Conservation (phyloP, 139 green algal genomes). For the Monoraphidium neglectum region DNA sequence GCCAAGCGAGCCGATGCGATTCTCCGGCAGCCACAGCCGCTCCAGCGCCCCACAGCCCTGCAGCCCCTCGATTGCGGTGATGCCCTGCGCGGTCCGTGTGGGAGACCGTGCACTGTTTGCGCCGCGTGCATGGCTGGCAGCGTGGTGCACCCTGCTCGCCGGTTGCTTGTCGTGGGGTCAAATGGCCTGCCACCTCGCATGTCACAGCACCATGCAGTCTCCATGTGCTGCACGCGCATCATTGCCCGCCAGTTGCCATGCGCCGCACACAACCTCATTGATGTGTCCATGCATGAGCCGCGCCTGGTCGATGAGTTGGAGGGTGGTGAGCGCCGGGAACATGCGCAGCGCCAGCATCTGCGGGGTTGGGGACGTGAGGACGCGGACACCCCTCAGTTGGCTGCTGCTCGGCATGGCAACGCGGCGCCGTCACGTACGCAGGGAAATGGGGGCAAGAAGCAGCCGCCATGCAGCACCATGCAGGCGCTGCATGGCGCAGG, state of each 20-base stretch:
- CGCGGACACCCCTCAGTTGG: neutral
- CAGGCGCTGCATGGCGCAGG: no score
- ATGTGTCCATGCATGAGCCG: neutral
- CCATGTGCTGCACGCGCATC: neutral
- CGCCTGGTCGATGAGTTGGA: conserved; percentile 52
- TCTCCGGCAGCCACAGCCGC: conserved; percentile 72
- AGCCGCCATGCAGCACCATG: no score
- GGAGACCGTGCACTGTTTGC: neutral
- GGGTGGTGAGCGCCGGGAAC: conserved; percentile 25
- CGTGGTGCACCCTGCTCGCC: neutral
- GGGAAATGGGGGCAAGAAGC: conserved; percentile 37
- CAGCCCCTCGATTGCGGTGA: conserved; percentile 61
- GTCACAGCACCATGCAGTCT: neutral
- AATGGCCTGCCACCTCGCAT: neutral
- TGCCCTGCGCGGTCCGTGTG: conserved; percentile 33
- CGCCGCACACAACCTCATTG: neutral
- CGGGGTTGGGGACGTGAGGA: conserved; percentile 14
- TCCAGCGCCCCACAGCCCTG: conserved; percentile 52
- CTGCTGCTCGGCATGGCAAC: conserved; percentile 28
- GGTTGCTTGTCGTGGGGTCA: neutral
- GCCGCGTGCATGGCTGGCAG: neutral
- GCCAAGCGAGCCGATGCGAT: conserved; percentile 55
- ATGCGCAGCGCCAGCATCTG: conserved; percentile 30
- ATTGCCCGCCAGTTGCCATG: neutral
- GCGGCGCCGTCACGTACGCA: conserved; percentile 29